A percentile compares a stretch with the other conserved stretches of the same genome.
These are phyloP conservation scores for Cordyceps pruinosa DNA, from an alignment of 2,329 filamentous ascomycete species.

Conservation along the genomic window DNA sequence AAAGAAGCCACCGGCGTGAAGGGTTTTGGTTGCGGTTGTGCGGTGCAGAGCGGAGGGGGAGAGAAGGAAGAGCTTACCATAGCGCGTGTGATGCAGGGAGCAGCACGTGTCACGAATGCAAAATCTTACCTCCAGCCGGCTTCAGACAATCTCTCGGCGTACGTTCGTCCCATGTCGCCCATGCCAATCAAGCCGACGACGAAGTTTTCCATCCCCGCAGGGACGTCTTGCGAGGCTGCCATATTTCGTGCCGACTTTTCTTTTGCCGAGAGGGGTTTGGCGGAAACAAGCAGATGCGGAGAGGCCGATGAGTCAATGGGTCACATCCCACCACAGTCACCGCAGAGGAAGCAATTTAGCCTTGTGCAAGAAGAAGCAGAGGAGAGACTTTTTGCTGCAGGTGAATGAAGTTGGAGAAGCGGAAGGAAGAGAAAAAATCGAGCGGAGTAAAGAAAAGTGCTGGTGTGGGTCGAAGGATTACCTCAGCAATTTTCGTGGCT, in stretches of 20 bases:
- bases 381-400: neutral
- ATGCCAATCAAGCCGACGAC: slow-evolving; percentile 94
- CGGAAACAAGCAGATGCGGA: slow-evolving; percentile 7
- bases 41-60: neutral
- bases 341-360: neutral
- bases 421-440: slow-evolving; percentile 13
- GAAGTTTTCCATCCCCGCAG: slow-evolving; percentile 56
- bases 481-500: neutral
- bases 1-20: slow-evolving; percentile 19
- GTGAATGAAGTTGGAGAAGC: slow-evolving; percentile 12
- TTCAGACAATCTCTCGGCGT: slow-evolving; percentile 76
- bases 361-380: neutral
- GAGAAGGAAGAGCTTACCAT: slow-evolving; percentile 30
- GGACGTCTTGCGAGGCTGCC: slow-evolving; percentile 22
- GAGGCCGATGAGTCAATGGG: slow-evolving; percentile 9
- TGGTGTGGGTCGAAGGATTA: slow-evolving; percentile 9
- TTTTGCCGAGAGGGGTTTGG: neutral
- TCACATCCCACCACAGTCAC: slow-evolving; percentile 19
- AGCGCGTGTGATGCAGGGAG: slow-evolving; percentile 16
- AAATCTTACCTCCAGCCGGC: slow-evolving; percentile 85
- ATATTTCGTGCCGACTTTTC: slow-evolving; percentile 22
- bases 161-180: slow-evolving; percentile 99
- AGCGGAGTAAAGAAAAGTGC: slow-evolving; percentile 7
- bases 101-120: slow-evolving; percentile 3
- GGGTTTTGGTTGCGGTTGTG: no score